Conservation (phyloP, 1,139 yeast genomes). For the Geotrichum bryndzae region DNA sequence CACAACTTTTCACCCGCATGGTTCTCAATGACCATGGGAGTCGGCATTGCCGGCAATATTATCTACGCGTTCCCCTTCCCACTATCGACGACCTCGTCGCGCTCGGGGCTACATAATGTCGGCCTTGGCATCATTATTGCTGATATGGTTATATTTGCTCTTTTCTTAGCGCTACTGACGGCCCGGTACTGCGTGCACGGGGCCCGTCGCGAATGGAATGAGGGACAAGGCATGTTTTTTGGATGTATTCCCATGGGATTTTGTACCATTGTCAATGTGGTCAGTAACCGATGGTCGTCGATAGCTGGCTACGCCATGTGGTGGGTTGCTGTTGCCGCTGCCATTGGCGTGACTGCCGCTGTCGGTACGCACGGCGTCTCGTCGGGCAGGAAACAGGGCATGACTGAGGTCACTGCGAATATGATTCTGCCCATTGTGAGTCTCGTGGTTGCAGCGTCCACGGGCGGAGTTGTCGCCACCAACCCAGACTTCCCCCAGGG, state of each 20-base stretch:
- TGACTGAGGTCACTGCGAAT: conserved; percentile 38
- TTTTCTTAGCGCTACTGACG: conserved; percentile 39
- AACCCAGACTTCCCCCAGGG: conserved; percentile 17
- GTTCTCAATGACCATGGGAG: conserved; percentile 79
- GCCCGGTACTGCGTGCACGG: conserved; percentile 39
- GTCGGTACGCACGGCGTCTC: conserved; percentile 49
- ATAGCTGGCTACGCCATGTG: conserved; percentile 44
- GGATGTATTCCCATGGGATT: conserved; percentile 80
- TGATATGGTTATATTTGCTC: conserved; percentile 45
- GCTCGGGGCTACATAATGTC: conserved; percentile 45
- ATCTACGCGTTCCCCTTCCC: conserved; percentile 58
- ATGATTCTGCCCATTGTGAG: conserved; percentile 68
- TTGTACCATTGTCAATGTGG: conserved; percentile 55
- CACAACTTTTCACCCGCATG: conserved; percentile 32
- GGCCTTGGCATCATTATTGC: conserved; percentile 54
- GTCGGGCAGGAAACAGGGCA: conserved; percentile 36
- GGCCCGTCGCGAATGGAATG: conserved; percentile 40
- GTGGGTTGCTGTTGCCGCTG: conserved; percentile 48
- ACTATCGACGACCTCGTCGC: not conserved
- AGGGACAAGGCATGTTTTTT: conserved; percentile 52
- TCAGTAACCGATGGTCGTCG: conserved; percentile 50
- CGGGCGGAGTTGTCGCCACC: conserved; percentile 50
- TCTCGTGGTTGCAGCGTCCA: conserved; percentile 64
- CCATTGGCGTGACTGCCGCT: not conserved
- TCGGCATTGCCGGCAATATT: conserved; percentile 62